Percentiles rank a stretch among this genome's conserved stretches.
phyloP scores from a whole-genome alignment of 1,284 basidiomycete species.

The Ceratobasidium sp. region DNA sequence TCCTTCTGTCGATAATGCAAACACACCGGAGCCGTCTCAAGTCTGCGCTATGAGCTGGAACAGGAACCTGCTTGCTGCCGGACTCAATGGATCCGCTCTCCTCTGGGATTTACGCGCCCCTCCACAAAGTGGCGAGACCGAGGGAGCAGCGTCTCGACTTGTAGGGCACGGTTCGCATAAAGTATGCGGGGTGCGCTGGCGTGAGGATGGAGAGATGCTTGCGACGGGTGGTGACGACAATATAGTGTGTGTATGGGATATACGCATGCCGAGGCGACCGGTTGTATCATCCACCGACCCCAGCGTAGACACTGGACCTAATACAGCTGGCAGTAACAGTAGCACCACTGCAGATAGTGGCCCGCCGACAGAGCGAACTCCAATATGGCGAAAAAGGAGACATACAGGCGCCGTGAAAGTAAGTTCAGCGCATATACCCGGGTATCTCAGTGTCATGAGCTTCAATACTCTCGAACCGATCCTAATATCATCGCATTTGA shows the following conservation, averaged over 20 bases:
- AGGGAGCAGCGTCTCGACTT: slow-evolving; percentile 9
- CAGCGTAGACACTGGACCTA: not conserved
- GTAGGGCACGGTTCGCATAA: slow-evolving; percentile 65
- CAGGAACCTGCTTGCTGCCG: slow-evolving; percentile 85
- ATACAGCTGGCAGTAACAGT: slow-evolving; percentile 51
- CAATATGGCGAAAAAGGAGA: slow-evolving; percentile 85
- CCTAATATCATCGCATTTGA: slow-evolving; percentile 47
- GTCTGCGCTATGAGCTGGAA: slow-evolving; percentile 87
- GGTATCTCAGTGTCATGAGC: not conserved
- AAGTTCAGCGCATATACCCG: slow-evolving; percentile 20
- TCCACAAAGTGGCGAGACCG: not conserved
- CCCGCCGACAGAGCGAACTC: slow-evolving; percentile 63
- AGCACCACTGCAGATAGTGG: slow-evolving; percentile 57
- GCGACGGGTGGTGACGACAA: slow-evolving; percentile 97
- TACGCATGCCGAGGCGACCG: slow-evolving; percentile 60
- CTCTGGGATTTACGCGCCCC: slow-evolving; percentile 34
- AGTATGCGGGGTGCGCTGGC: slow-evolving; percentile 87
- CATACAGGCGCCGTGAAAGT: slow-evolving; percentile 93
- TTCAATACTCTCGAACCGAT: not conserved
- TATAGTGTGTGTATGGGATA: slow-evolving; percentile 96
- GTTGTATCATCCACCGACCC: slow-evolving; percentile 39
- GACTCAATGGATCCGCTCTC: slow-evolving; percentile 51
- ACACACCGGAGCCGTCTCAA: slow-evolving; percentile 58
- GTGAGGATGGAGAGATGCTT: slow-evolving; percentile 83
- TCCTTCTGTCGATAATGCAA: not conserved